phyloP scores from a whole-genome alignment of 139 green algal genomes.

The Penium margaritaceum region DNA sequence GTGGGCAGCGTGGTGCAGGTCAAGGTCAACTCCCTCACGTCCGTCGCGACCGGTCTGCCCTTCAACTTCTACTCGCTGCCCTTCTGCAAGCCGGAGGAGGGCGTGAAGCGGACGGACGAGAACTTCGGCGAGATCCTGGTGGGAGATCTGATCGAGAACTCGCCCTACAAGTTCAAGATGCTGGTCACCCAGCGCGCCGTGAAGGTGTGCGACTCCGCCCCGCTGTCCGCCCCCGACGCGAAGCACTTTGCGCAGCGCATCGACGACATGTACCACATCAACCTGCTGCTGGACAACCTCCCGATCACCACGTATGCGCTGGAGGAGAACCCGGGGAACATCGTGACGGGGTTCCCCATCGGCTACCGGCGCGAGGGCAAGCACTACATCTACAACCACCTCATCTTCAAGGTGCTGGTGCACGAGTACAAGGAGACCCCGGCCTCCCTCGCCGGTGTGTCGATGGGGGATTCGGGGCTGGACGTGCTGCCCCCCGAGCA shows the following conservation, averaged over 20 bases:
- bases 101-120: constrained; percentile 62
- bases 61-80: constrained; percentile 89
- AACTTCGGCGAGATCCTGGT: constrained; percentile 88
- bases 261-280: constrained; percentile 74
- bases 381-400: constrained; percentile 81
- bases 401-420: constrained; percentile 76
- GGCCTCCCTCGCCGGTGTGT: neutral
- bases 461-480: neutral
- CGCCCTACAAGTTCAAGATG: constrained; percentile 82
- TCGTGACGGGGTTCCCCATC: constrained; percentile 81
- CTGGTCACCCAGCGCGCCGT: constrained; percentile 40
- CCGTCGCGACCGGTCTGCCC: constrained; percentile 81
- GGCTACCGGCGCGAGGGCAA: constrained; percentile 57
- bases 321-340: constrained; percentile 55
- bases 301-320: constrained; percentile 78
- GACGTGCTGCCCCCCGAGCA: constrained; percentile 12
- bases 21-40: constrained; percentile 77
- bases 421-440: constrained; percentile 59
- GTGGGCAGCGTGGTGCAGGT: constrained; percentile 7
- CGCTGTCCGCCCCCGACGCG: constrained; percentile 32
- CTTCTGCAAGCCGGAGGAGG: constrained; percentile 81
- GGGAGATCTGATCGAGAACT: constrained; percentile 80
- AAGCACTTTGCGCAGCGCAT: constrained; percentile 62
- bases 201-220: constrained; percentile 29
- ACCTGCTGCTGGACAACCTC: constrained; percentile 92